Base-by-base conservation (phyloP, 345 rosid species). In the Crucihimalaya himalaica region DNA sequence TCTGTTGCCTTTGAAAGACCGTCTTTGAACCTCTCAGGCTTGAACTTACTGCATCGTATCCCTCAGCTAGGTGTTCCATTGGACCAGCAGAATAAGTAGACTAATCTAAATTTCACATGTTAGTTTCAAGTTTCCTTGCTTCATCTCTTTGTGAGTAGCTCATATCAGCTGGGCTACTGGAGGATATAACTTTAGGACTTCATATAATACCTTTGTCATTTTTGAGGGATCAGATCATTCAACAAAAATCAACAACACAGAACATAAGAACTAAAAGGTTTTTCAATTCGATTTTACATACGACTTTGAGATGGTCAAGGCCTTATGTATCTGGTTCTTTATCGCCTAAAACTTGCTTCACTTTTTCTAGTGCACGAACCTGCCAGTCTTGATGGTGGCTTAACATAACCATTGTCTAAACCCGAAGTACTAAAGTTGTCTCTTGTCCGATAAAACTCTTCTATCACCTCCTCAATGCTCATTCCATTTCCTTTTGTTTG, bases 371-470 rank as follows among this genome's bases (percentile, higher is more conserved):
- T 11, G 84, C 87, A 2, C 72, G 73, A 13, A 65, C 64, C 68
- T 89, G 92, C 95, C 95, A 91, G 20, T 86, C 60, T 42, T 70
- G 80, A 40, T 88, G 74, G 23, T 70, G 27, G 46, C 85, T 74
- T 68, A 86, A 54, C 45, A 88, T 40, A 45, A 86, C 51, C 79
- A 83, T 58, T 5, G 89, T 79, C 97, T 89, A 90, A 12, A 76
- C 79, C 14, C 67, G 21, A 35, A 75, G 61, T 18, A 35, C 42
- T 27, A 63, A 67, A 37, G 58, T 66, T 29, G 73, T 66, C 34
- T 59, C 73, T 32, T 75, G 67, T 1, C 79, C 73, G 4, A 62
- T 68, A 58, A 14, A 69, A 68, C 56, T 91, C 90, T 8, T 88
- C 83, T 2, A 87, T 71, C 16, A 91, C 80, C 2, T 89, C 92